Conservation (phyloP, 2,329 filamentous ascomycete species). For the Sclerotinia glacialis region DNA sequence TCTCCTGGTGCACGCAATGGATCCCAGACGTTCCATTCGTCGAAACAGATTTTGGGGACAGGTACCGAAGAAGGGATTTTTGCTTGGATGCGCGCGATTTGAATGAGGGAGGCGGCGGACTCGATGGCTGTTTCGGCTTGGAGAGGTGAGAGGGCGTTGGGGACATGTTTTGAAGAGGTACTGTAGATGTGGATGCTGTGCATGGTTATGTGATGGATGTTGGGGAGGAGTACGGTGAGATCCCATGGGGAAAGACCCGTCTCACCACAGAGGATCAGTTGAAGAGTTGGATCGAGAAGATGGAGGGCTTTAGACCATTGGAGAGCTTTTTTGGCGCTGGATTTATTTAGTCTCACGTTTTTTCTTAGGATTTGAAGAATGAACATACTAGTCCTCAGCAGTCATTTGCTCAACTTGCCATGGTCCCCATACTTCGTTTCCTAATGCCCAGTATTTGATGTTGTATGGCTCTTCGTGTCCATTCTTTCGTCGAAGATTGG, state of each 20-base stretch:
- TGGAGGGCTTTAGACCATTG: constrained; percentile 59
- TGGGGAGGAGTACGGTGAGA: constrained; percentile 59
- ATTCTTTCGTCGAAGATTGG: constrained; percentile 73
- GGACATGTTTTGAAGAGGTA: constrained; percentile 44
- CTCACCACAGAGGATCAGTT: constrained; percentile 63
- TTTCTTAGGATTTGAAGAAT: not conserved
- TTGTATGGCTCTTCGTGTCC: constrained; percentile 75
- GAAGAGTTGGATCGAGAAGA: constrained; percentile 56
- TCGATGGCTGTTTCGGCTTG: constrained; percentile 64
- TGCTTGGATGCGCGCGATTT: constrained; percentile 62
- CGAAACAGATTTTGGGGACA: constrained; percentile 62
- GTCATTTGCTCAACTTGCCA: constrained; percentile 56
- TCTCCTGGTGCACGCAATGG: constrained; percentile 60
- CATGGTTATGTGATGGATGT: constrained; percentile 62
- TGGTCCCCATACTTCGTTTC: constrained; percentile 59
- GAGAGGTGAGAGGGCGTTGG: constrained; percentile 55
- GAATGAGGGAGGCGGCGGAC: constrained; percentile 58
- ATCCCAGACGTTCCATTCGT: constrained; percentile 71
- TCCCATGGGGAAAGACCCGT: constrained; percentile 62
- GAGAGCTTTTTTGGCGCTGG: constrained; percentile 49
- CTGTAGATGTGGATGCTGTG: constrained; percentile 68
- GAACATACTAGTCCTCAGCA: constrained; percentile 48
- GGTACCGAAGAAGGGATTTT: constrained; percentile 35
- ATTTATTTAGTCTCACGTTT: not conserved
- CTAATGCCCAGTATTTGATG: constrained; percentile 82